Evolutionary conservation across 768 basidiomycete genomes (phyloP).

Genomic region (Leccinellum albellum): DNA sequence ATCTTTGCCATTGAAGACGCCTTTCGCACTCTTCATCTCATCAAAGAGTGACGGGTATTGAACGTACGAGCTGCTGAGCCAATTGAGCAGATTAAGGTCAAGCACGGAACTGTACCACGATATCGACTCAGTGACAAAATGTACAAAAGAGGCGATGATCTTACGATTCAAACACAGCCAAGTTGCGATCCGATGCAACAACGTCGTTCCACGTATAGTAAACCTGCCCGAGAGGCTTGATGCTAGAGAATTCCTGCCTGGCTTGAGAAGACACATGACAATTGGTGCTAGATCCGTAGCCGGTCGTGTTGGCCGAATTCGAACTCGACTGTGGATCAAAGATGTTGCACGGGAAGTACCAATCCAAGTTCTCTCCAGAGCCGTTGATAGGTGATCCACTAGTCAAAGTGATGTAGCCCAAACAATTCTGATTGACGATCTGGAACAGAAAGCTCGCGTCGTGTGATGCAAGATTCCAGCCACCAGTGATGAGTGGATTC

Average conservation of each 20-base stretch:
- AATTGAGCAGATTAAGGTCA: slow-evolving; percentile 79
- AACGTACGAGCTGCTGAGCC: slow-evolving; percentile 80
- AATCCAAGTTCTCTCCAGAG: slow-evolving; percentile 61
- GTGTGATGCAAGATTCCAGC: slow-evolving; percentile 77
- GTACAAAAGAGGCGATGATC: slow-evolving; percentile 32
- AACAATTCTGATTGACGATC: slow-evolving; percentile 81
- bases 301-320: slow-evolving; percentile 54
- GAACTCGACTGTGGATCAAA: slow-evolving; percentile 66
- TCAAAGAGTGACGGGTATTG: slow-evolving; percentile 83
- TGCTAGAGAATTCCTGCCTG: slow-evolving; percentile 45
- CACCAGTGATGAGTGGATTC: slow-evolving; percentile 78
- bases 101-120: slow-evolving; percentile 64
- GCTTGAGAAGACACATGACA: slow-evolving; percentile 69
- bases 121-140: slow-evolving; percentile 3
- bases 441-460: slow-evolving; percentile 97
- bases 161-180: slow-evolving; percentile 93
- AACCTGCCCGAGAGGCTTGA: slow-evolving; percentile 73
- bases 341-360: slow-evolving; percentile 99
- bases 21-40: slow-evolving; percentile 62
- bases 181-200: slow-evolving; percentile 58
- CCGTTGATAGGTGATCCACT: slow-evolving; percentile 67
- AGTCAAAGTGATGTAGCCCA: slow-evolving; percentile 70
- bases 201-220: slow-evolving; percentile 94
- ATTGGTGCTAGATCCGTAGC: slow-evolving; percentile 57
- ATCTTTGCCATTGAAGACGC: slow-evolving; percentile 77